Percentiles rank a stretch among this genome's conserved stretches.
Conservation (phyloP, 768 basidiomycete genomes). For the Trametes villosa region DNA sequence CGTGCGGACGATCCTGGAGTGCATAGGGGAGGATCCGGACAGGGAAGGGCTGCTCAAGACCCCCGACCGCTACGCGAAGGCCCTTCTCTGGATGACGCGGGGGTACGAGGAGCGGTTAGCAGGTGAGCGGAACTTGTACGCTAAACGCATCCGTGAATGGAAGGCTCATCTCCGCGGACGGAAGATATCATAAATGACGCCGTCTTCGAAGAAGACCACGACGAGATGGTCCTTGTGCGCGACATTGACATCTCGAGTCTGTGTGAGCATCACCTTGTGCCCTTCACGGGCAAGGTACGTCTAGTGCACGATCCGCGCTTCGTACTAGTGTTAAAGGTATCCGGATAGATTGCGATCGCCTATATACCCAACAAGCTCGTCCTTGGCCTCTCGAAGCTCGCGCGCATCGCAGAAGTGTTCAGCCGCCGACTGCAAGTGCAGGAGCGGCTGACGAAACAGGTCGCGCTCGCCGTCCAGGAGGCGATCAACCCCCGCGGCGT, state of each 20-base stretch:
- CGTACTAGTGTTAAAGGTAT: background rate
- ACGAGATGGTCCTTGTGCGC: slow-evolving; percentile 98
- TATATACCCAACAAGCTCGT: slow-evolving; percentile 97
- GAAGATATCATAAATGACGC: slow-evolving; percentile 98
- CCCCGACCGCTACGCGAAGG: slow-evolving; percentile 95
- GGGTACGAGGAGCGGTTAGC: slow-evolving; percentile 96
- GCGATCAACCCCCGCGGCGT: slow-evolving; percentile 97
- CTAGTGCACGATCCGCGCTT: background rate
- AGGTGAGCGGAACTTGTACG: slow-evolving; percentile 51
- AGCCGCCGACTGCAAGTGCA: slow-evolving; percentile 95
- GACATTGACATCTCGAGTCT: slow-evolving; percentile 97
- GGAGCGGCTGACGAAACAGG: slow-evolving; percentile 96
- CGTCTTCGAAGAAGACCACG: slow-evolving; percentile 97
- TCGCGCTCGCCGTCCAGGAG: slow-evolving; percentile 97
- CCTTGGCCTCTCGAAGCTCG: slow-evolving; percentile 93
- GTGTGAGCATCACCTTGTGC: slow-evolving; percentile 98
- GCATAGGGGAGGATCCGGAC: slow-evolving; percentile 97
- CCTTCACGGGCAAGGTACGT: slow-evolving; percentile 94
- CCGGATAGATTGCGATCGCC: slow-evolving; percentile 85
- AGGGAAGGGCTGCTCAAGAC: slow-evolving; percentile 91
- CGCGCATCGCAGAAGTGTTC: slow-evolving; percentile 96
- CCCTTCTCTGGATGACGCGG: slow-evolving; percentile 98
- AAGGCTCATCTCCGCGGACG: background rate
- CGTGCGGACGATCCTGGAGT: slow-evolving; percentile 91
- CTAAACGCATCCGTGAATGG: background rate